phyloP scores from a whole-genome alignment of 2,329 filamentous ascomycete genomes.

The Diaporthe sp. region DNA sequence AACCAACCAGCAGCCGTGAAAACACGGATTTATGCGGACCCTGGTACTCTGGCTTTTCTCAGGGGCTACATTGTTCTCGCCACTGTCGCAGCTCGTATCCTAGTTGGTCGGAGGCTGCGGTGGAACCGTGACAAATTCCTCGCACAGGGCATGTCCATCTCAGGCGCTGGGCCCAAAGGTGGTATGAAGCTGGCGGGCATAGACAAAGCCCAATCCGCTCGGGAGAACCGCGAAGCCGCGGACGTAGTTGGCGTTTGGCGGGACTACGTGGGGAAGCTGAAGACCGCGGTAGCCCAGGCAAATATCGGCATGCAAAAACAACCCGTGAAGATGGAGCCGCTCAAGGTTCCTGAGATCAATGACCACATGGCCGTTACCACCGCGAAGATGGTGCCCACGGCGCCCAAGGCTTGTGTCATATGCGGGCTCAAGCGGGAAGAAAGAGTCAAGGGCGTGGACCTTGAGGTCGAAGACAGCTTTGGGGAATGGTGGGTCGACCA shows the following conservation, averaged over 20 bases:
- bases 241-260: conserved; percentile 84
- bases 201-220: conserved; percentile 84
- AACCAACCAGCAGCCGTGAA: conserved; percentile 70
- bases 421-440: conserved; percentile 93
- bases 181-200: conserved; percentile 90
- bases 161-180: conserved; percentile 79
- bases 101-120: conserved; percentile 86
- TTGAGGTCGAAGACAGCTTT: conserved; percentile 88
- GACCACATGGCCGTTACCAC: conserved; percentile 78
- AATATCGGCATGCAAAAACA: conserved; percentile 60
- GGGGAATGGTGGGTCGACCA: conserved; percentile 97
- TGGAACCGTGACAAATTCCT: conserved; percentile 93
- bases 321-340: conserved; percentile 47
- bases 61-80: conserved; percentile 73
- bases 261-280: conserved; percentile 79
- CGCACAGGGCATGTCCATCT: conserved; percentile 90
- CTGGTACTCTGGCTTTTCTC: conserved; percentile 73
- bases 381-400: conserved; percentile 80
- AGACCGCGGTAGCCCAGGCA: conserved; percentile 77
- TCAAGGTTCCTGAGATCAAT: conserved; percentile 77
- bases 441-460: conserved; percentile 80
- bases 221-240: conserved; percentile 87
- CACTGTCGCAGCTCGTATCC: conserved; percentile 80
- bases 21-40: conserved; percentile 74
- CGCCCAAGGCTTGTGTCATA: conserved; percentile 82